A percentile compares a stretch with the other conserved stretches of the same genome.
Conservation (phyloP, 106 monocot genomes). For the Amphibolis antarctica region DNA sequence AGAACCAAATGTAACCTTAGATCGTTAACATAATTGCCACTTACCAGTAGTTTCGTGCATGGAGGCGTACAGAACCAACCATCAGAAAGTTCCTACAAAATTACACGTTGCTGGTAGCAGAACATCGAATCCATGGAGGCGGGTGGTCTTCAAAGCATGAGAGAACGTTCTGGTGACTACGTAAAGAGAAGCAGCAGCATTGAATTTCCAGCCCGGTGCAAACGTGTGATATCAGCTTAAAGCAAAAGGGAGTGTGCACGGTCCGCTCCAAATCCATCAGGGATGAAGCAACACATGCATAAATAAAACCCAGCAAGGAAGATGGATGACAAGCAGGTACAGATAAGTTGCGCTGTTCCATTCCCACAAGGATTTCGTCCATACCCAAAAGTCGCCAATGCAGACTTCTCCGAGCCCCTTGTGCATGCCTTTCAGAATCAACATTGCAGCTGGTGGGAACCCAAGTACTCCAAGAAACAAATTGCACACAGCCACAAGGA, state of each 20-base stretch:
- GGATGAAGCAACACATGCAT: slow-evolving; percentile 57
- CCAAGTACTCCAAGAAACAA: slow-evolving; percentile 27
- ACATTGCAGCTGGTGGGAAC: slow-evolving; percentile 44
- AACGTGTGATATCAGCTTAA: not conserved
- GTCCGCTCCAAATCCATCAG: slow-evolving; percentile 12
- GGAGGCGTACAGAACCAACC: too few species aligned
- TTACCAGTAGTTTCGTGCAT: too few species aligned
- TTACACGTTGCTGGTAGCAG: too few species aligned
- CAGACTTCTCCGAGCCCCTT: slow-evolving; percentile 22
- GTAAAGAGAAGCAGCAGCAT: too few species aligned
- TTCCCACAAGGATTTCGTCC: slow-evolving; percentile 45
- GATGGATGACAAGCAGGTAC: slow-evolving; percentile 60
- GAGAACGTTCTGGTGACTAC: too few species aligned
- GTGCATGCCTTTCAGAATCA: slow-evolving; percentile 23
- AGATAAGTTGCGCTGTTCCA: slow-evolving; percentile 92
- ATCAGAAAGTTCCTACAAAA: too few species aligned
- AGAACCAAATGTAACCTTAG: too few species aligned
- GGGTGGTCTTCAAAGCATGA: too few species aligned
- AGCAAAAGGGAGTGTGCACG: not conserved
- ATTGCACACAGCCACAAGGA: slow-evolving; percentile 19
- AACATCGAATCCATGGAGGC: too few species aligned
- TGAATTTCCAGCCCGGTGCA: not conserved
- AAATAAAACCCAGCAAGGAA: slow-evolving; percentile 81
- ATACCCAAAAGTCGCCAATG: slow-evolving; percentile 55
- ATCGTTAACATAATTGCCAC: too few species aligned